Conservation (phyloP, 1,284 basidiomycete genomes). For the Pyrrhoderma noxium region DNA sequence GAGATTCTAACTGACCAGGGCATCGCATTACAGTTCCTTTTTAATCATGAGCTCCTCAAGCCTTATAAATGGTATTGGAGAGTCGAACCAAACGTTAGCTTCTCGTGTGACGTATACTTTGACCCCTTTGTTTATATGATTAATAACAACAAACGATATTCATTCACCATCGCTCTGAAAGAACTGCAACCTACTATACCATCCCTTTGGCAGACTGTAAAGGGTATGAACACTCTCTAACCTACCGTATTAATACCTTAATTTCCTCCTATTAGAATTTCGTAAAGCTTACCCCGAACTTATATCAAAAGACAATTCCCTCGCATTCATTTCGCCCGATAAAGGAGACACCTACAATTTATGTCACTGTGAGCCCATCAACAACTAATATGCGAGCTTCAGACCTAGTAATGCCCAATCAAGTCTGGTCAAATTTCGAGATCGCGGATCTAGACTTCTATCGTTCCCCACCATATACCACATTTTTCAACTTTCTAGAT, state of each 20-base stretch:
- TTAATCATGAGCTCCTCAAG: conserved; percentile 39
- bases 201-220: conserved; percentile 64
- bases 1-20: not conserved
- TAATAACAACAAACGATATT: conserved; percentile 50
- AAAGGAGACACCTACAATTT: conserved; percentile 59
- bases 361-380: conserved; percentile 56
- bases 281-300: conserved; percentile 52
- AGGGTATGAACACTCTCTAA: conserved; percentile 27
- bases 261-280: conserved; percentile 42
- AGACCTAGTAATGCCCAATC: conserved; percentile 18
- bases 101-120: conserved; percentile 64
- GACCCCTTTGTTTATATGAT: conserved; percentile 78
- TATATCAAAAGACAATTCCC: conserved; percentile 57
- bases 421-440: conserved; percentile 76
- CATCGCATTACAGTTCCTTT: conserved; percentile 37
- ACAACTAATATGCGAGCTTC: conserved; percentile 30
- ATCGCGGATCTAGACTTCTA: conserved; percentile 63
- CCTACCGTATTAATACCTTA: not conserved
- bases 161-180: conserved; percentile 69
- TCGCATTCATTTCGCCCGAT: conserved; percentile 64
- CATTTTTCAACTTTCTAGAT: conserved; percentile 72
- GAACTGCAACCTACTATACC: conserved; percentile 71
- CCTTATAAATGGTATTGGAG: conserved; percentile 59
- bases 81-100: conserved; percentile 68
- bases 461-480: conserved; percentile 55